A percentile compares a stretch with the other conserved stretches of the same genome.
Evolutionary conservation across 352 stramenopile genomes (phyloP).

Genomic region (Pythium coloratum): DNA sequence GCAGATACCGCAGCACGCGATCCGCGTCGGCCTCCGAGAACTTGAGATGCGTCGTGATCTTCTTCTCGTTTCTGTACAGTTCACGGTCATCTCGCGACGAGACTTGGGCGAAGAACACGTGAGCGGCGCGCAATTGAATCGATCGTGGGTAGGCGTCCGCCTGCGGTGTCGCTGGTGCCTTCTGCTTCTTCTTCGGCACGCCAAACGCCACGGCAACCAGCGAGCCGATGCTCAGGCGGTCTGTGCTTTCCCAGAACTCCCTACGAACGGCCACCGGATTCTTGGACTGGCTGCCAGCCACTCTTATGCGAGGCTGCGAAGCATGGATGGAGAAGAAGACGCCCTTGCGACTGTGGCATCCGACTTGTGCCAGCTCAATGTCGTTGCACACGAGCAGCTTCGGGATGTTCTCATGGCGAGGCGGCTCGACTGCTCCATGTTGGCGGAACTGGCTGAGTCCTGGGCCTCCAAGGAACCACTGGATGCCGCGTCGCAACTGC

Average conservation of each 20-base stretch:
- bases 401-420: conserved; percentile 25
- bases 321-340: conserved; percentile 27
- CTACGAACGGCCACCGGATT: conserved; percentile 4
- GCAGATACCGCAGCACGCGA: conserved; percentile 10
- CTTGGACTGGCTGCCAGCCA: background rate
- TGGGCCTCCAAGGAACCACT: conserved; percentile 24
- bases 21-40: background rate
- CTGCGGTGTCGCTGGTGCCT: background rate
- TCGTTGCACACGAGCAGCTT: conserved; percentile 15
- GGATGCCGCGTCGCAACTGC: conserved; percentile 27
- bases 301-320: conserved; percentile 8
- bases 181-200: conserved; percentile 1
- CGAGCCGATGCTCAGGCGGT: conserved; percentile 27
- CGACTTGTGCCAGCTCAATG: conserved; percentile 3
- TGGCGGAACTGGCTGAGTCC: conserved; percentile 2
- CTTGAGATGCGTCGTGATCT: conserved; percentile 3
- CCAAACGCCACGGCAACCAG: conserved; percentile 26
- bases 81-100: background rate
- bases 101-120: conserved; percentile 3
- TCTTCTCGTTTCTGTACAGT: background rate
- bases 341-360: conserved; percentile 25
- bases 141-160: background rate
- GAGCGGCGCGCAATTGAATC: background rate
- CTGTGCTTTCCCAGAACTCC: conserved; percentile 24
- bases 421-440: conserved; percentile 10